A percentile compares a stretch with the other conserved stretches of the same genome.
Conservation (phyloP, 169 alveolate genomes). For the Fabrea salina region DNA sequence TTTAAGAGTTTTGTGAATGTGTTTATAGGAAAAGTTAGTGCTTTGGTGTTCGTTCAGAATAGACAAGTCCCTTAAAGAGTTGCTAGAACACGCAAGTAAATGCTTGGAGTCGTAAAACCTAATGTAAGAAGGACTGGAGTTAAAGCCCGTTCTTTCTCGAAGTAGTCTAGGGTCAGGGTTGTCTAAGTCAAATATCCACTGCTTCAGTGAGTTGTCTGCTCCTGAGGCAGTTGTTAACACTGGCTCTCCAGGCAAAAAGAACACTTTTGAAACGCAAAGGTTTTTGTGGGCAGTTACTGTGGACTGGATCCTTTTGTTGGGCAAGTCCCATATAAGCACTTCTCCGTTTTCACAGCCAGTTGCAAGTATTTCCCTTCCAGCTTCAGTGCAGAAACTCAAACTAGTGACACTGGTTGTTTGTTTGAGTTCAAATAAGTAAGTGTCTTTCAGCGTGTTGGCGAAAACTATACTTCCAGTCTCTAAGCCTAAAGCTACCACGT, state of each 20-base stretch:
- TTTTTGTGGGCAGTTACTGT: constrained; percentile 52
- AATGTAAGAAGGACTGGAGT: constrained; percentile 50
- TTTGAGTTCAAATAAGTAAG: constrained; percentile 44
- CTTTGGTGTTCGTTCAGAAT: constrained; percentile 70
- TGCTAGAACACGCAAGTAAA: constrained; percentile 56
- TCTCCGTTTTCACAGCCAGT: constrained; percentile 56
- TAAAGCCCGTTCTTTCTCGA: constrained; percentile 66
- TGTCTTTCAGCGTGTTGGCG: constrained; percentile 54
- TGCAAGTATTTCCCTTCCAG: constrained; percentile 56
- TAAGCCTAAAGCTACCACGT: constrained; percentile 61
- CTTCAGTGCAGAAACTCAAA: constrained; percentile 56
- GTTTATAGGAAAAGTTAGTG: constrained; percentile 55
- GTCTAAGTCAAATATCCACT: constrained; percentile 72
- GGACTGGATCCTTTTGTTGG: constrained; percentile 62
- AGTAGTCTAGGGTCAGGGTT: constrained; percentile 59
- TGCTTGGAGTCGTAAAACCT: constrained; percentile 72
- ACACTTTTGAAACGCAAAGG: constrained; percentile 34
- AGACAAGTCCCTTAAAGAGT: constrained; percentile 59
- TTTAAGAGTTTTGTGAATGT: constrained; percentile 41
- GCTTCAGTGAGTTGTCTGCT: constrained; percentile 70
- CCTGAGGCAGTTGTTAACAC: constrained; percentile 55
- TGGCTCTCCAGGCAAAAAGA: constrained; percentile 68
- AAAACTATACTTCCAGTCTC: constrained; percentile 64
- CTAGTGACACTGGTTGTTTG: constrained; percentile 50
- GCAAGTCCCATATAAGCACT: constrained; percentile 72